Base-by-base conservation (phyloP, 106 monocot species). In the Posidonia australis region DNA sequence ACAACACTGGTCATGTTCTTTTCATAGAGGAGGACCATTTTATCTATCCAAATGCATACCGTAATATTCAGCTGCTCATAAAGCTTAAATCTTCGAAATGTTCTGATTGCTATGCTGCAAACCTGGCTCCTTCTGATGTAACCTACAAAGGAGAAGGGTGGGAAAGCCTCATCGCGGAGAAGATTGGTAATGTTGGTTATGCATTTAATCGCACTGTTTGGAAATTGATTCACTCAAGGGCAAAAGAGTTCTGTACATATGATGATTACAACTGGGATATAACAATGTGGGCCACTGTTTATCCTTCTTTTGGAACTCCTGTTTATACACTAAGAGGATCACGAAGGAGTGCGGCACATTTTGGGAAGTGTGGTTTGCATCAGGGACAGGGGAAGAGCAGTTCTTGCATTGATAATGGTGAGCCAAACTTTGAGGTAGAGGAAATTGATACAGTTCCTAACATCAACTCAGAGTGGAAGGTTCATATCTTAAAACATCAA, bases 241-340 rank as follows among this genome's bases (percentile, higher is more conserved):
- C 96, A 4, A 90, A 76, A 69, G 80, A 85, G 48, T 98, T 98
- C 47, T 98, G 96, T 63, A 68, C 54, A 6, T 98, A 90, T 64
- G 90, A 90, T 62, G 96, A 98, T 42, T 98, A 98, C 70, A 90
- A 98, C 67, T 98, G 96, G 96, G 96, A 90, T 73, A 90, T 98
- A 77, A 90, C 96, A 5, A 90, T 98, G 96, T 98, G 96, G 90
- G 75, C 82, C 20, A 85, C 85, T 1, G 83, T 98, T 58, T 98
- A 87, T 69, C 90, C 96, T 5, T 90, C 90, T 9, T 90, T 91
- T 70, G 77, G 77, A 46, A 73, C 67, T 18, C 68, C 79, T 13
- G 90, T 85, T 69, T 85, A 82, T 60, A 82, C 74, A 20, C 68
- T 98, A 10, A 82, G 90, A 60, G 96, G 96, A 11, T 81, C 90